These are phyloP conservation scores for Cenchrus americanus DNA, from an alignment of 176 grass and related monocot genomes.

Conservation along the genomic window DNA sequence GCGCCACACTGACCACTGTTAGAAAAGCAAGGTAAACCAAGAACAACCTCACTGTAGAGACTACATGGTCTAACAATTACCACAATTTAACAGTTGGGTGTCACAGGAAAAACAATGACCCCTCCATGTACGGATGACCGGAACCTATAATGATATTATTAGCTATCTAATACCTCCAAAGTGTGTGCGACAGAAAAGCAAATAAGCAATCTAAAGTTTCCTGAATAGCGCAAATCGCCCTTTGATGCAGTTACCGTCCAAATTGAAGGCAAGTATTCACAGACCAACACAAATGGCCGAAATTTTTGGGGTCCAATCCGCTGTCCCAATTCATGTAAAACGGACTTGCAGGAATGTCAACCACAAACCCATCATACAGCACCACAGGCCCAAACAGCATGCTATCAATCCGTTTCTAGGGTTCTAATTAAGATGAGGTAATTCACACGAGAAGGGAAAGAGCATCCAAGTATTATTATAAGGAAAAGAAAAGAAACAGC, in stretches of 20 bases:
- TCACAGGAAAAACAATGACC: slow-evolving; percentile 1
- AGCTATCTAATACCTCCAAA: neutral
- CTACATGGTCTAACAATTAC: neutral
- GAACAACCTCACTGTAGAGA: slow-evolving; percentile 1
- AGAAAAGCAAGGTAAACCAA: slow-evolving; percentile 7
- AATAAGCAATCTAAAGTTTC: neutral
- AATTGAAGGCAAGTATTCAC: neutral
- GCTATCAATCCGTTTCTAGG: slow-evolving; percentile 10
- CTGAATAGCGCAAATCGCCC: neutral
- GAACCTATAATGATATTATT: neutral
- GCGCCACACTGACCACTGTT: neutral
- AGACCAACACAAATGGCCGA: neutral
- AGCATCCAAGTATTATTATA: neutral
- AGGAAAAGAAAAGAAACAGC: neutral
- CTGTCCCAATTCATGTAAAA: neutral
- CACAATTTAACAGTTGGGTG: neutral
- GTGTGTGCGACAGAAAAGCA: slow-evolving; percentile 12
- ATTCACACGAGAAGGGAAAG: neutral
- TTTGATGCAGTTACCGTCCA: neutral
- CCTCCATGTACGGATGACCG: neutral
- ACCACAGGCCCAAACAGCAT: neutral
- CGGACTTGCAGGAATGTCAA: neutral
- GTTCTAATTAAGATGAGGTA: slow-evolving; percentile 20
- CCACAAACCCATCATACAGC: neutral
- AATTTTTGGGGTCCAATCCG: slow-evolving; percentile 22